A percentile compares a stretch with the other conserved stretches of the same genome.
Evolutionary conservation across 2,329 filamentous ascomycete genomes (phyloP).

Genomic region (Periconia sp.): DNA sequence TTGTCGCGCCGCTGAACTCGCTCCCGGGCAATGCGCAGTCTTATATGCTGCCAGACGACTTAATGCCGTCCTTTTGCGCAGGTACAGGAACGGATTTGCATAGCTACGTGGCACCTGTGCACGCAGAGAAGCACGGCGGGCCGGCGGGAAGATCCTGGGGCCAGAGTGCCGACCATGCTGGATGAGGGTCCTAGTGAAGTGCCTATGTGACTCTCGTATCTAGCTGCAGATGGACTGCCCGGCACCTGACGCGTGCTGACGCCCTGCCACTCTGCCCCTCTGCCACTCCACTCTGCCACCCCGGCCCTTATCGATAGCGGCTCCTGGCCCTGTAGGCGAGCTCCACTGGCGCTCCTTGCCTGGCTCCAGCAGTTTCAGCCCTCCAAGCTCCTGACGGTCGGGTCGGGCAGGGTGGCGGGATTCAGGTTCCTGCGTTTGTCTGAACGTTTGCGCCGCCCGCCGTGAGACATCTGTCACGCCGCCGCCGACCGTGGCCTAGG

Average conservation of each 20-base stretch:
- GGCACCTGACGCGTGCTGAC: conserved; percentile 4
- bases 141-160: conserved; percentile 46
- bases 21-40: conserved; percentile 17
- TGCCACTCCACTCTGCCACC: no score
- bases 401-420: no score
- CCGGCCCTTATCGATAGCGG: no score
- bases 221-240: conserved; percentile 34
- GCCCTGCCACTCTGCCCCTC: no score
- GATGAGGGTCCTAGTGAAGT: conserved; percentile 24
- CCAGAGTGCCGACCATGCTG: conserved; percentile 31
- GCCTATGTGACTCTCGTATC: conserved; percentile 26
- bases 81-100: conserved; percentile 37
- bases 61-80: conserved; percentile 33
- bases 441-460: no score
- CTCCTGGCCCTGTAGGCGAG: no score
- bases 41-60: conserved; percentile 35
- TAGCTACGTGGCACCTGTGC: conserved; percentile 44
- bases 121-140: conserved; percentile 39
- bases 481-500: no score
- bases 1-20: not conserved
- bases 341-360: no score
- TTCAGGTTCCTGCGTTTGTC: no score
- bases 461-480: no score
- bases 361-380: no score
- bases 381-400: no score